Conservation (phyloP, 2,329 filamentous ascomycete genomes). For the Emergomyces pasteurianus region DNA sequence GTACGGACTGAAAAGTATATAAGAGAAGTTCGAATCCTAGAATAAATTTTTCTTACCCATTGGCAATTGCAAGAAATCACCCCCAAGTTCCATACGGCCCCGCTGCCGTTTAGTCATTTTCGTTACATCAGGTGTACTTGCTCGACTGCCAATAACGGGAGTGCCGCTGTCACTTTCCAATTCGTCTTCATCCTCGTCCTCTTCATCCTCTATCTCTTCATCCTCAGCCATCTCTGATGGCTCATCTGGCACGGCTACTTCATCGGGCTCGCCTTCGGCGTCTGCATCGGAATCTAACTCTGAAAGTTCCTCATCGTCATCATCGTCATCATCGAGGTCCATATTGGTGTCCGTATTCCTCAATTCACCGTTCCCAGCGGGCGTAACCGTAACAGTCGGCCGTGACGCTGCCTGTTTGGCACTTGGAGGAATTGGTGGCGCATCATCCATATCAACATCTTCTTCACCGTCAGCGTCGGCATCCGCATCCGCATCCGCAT, state of each 20-base stretch:
- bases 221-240: slow-evolving; percentile 21
- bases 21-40: background rate
- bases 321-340: slow-evolving; percentile 36
- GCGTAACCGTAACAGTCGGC: slow-evolving; percentile 25
- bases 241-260: slow-evolving; percentile 31
- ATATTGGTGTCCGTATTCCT: slow-evolving; percentile 38
- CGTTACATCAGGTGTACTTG: slow-evolving; percentile 49
- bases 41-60: slow-evolving; percentile 36
- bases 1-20: background rate
- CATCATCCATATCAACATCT: slow-evolving; percentile 37
- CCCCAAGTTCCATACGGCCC: slow-evolving; percentile 44
- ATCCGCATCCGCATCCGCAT: slow-evolving; percentile 24
- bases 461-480: slow-evolving; percentile 20
- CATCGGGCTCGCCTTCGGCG: slow-evolving; percentile 38
- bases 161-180: slow-evolving; percentile 32
- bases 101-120: slow-evolving; percentile 59
- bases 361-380: slow-evolving; percentile 23
- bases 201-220: slow-evolving; percentile 23
- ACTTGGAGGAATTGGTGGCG: slow-evolving; percentile 24
- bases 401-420: slow-evolving; percentile 24
- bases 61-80: slow-evolving; percentile 41
- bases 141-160: slow-evolving; percentile 40
- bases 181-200: slow-evolving; percentile 30
- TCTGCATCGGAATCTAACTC: slow-evolving; percentile 36
- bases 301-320: slow-evolving; percentile 39